Evolutionary conservation across 345 rosid species (phyloP).

Genomic region (Salix exigua): DNA sequence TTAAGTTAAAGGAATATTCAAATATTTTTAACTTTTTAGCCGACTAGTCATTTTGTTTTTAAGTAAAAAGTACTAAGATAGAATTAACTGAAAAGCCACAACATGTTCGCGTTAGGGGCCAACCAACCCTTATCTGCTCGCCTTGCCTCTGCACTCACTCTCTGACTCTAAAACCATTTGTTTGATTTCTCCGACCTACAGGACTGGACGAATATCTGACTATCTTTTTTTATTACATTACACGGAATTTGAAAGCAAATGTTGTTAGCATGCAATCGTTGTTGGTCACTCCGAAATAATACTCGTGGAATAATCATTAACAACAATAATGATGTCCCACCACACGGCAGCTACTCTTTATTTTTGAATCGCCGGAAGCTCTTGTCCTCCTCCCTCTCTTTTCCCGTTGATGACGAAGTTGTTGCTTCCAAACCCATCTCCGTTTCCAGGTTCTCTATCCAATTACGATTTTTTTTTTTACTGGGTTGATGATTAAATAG

Average conservation of each 20-base stretch:
- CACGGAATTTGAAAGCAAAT: neutral
- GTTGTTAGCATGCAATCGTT: slow-evolving; percentile 22
- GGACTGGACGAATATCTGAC: too few species aligned
- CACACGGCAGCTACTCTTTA: neutral
- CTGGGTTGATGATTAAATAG: neutral
- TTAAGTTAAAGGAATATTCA: too few species aligned
- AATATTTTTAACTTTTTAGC: too few species aligned
- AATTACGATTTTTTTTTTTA: neutral
- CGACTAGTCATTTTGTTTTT: too few species aligned
- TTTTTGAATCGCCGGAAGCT: slow-evolving; percentile 38
- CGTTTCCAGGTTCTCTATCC: slow-evolving; percentile 19
- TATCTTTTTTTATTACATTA: too few species aligned
- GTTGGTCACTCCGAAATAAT: slow-evolving; percentile 17
- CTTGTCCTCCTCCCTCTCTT: slow-evolving; percentile 21
- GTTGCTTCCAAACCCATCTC: slow-evolving; percentile 13
- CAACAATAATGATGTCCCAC: slow-evolving; percentile 10
- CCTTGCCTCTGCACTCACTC: neutral
- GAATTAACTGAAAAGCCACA: too few species aligned
- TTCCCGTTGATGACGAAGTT: slow-evolving; percentile 4
- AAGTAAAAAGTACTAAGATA: too few species aligned
- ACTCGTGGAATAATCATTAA: neutral
- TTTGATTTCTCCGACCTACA: neutral
- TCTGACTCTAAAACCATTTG: neutral
- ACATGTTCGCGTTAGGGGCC: neutral
- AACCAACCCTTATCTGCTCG: neutral